phyloP scores from a whole-genome alignment of 345 rosid species.

The Abelmoschus esculentus region DNA sequence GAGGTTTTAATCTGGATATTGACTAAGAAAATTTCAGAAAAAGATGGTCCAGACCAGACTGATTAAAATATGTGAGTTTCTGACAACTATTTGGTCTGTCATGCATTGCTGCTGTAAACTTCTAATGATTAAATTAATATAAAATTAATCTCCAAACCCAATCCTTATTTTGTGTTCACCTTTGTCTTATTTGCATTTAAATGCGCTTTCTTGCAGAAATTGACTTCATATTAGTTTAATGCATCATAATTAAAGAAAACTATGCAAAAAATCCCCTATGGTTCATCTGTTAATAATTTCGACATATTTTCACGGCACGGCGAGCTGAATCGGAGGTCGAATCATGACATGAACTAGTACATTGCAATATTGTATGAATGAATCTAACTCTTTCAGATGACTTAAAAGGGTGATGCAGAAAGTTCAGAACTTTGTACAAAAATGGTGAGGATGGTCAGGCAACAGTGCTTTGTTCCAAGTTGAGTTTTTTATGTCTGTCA shows the following conservation, averaged over 20 bases:
- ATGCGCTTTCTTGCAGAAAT: slow-evolving; percentile 5
- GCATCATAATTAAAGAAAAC: too few relatives aligned
- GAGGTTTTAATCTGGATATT: background rate
- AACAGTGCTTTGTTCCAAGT: background rate
- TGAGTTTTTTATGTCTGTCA: background rate
- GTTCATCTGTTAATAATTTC: too few relatives aligned
- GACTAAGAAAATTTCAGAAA: slow-evolving; percentile 2
- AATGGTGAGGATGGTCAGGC: background rate
- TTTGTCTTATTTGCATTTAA: slow-evolving; percentile 1
- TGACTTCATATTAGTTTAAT: slow-evolving; percentile 2
- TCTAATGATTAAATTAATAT: slow-evolving; percentile 33
- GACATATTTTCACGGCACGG: too few relatives aligned
- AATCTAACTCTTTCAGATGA: background rate
- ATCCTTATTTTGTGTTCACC: slow-evolving; percentile 13
- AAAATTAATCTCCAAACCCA: slow-evolving; percentile 2
- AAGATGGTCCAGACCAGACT: slow-evolving; percentile 14
- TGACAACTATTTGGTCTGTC: slow-evolving; percentile 18
- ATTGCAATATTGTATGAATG: background rate
- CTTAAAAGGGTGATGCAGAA: background rate
- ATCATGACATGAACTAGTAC: too few relatives aligned
- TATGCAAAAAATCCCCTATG: too few relatives aligned
- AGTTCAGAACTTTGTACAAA: background rate
- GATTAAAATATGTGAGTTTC: slow-evolving; percentile 8
- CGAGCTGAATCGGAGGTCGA: too few relatives aligned
- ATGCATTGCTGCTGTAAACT: slow-evolving; percentile 14